phyloP scores from a whole-genome alignment of 2,329 filamentous ascomycete genomes.

The Sporothrix sp. region DNA sequence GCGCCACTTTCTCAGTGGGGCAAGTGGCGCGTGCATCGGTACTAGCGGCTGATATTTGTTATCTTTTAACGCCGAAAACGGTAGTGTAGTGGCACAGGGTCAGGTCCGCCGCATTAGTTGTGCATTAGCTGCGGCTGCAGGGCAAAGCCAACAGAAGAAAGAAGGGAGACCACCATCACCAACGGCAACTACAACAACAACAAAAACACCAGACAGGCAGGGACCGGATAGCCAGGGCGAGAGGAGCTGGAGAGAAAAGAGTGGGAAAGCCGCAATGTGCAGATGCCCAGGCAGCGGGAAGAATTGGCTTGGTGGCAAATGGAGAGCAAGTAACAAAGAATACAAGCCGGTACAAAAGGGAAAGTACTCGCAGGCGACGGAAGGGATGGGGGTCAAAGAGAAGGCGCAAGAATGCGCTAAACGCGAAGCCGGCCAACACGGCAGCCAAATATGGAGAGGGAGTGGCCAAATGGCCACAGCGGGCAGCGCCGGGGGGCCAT shows the following conservation, averaged over 20 bases:
- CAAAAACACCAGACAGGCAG: no score
- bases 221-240: neutral
- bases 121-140: constrained; percentile 11
- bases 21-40: neutral
- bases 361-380: constrained; percentile 3
- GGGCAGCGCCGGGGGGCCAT: neutral
- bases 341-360: neutral
- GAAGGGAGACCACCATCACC: neutral
- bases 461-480: neutral
- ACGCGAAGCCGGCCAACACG: no score
- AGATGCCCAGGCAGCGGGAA: neutral
- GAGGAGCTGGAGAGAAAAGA: no score
- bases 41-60: constrained; percentile 11
- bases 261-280: no score
- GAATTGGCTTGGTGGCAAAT: no score
- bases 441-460: no score
- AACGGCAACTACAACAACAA: neutral
- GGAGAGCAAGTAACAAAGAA: neutral
- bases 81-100: constrained; percentile 14
- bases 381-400: neutral
- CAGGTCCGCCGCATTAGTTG: constrained; percentile 8
- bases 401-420: neutral
- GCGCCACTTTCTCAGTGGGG: constrained; percentile 10
- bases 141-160: constrained; percentile 2
- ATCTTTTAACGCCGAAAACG: constrained; percentile 17